Percentiles rank a stretch among this genome's conserved stretches.
phyloP scores from a whole-genome alignment of 352 stramenopile species.

The Aphanomyces euteiches region DNA sequence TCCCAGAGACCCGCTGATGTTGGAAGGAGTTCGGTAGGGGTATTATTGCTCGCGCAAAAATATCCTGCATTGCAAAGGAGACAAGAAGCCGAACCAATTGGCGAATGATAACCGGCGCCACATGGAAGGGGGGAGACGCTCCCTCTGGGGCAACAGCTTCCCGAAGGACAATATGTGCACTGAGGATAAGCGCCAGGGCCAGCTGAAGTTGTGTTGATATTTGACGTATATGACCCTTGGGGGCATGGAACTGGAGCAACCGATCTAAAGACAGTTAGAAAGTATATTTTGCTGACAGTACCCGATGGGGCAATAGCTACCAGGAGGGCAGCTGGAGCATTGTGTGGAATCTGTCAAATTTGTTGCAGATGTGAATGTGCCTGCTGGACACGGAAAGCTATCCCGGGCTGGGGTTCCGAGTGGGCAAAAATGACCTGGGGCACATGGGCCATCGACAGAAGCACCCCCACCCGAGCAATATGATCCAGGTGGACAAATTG shows the following conservation, averaged over 20 bases:
- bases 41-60: slow-evolving; percentile 74
- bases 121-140: slow-evolving; percentile 61
- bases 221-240: slow-evolving; percentile 61
- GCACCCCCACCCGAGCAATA: slow-evolving; percentile 84
- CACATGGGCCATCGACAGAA: slow-evolving; percentile 65
- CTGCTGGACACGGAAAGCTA: slow-evolving; percentile 77
- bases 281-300: background rate
- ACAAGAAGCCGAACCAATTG: slow-evolving; percentile 52
- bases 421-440: slow-evolving; percentile 86
- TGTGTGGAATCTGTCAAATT: slow-evolving; percentile 70
- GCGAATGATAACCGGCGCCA: slow-evolving; percentile 59
- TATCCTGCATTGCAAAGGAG: slow-evolving; percentile 59
- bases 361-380: slow-evolving; percentile 73
- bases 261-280: slow-evolving; percentile 32
- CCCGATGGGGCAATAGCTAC: slow-evolving; percentile 65
- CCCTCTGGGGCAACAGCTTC: slow-evolving; percentile 76
- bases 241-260: slow-evolving; percentile 63
- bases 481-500: slow-evolving; percentile 72
- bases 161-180: slow-evolving; percentile 73
- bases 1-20: slow-evolving; percentile 53
- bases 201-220: slow-evolving; percentile 68
- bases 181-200: slow-evolving; percentile 55
- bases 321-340: slow-evolving; percentile 73
- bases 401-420: slow-evolving; percentile 59
- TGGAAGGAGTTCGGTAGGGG: slow-evolving; percentile 61